Percentiles rank a stretch among this genome's conserved stretches.
phyloP scores from a whole-genome alignment of 73 alveolate genomes.

The Paramecium sexaurelia region DNA sequence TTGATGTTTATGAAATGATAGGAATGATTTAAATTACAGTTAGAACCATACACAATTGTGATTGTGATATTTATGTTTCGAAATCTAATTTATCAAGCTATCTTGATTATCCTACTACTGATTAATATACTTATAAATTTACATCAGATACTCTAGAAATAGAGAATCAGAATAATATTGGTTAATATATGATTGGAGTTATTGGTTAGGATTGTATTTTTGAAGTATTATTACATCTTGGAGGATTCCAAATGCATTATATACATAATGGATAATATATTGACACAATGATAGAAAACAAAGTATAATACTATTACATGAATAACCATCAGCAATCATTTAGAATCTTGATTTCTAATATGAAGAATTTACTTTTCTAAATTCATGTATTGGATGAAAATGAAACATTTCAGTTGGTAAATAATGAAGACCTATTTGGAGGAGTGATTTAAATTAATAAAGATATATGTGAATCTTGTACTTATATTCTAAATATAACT shows the following conservation, averaged over 20 bases:
- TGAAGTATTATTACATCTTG: not conserved
- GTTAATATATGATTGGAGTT: conserved; percentile 3
- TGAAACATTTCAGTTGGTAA: not conserved
- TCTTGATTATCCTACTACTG: not conserved
- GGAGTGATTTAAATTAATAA: not conserved
- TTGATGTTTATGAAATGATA: not conserved
- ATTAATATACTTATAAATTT: not conserved
- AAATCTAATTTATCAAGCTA: not conserved
- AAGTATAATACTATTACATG: not conserved
- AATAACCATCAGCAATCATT: not conserved
- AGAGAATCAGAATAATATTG: not conserved
- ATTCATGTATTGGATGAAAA: not conserved
- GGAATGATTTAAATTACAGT: not conserved
- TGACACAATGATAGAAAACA: not conserved
- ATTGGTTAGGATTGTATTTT: not conserved
- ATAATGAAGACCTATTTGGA: not conserved
- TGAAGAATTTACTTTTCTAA: not conserved
- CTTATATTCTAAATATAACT: not conserved
- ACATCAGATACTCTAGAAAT: not conserved
- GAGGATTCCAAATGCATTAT: not conserved
- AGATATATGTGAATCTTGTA: not conserved
- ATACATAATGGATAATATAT: not conserved
- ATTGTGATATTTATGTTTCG: not conserved
- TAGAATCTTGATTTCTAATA: not conserved
- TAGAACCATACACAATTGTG: not conserved